Base-by-base conservation (phyloP, 805 yeast species). In the Cyberlindnera samutprakarnensis region DNA sequence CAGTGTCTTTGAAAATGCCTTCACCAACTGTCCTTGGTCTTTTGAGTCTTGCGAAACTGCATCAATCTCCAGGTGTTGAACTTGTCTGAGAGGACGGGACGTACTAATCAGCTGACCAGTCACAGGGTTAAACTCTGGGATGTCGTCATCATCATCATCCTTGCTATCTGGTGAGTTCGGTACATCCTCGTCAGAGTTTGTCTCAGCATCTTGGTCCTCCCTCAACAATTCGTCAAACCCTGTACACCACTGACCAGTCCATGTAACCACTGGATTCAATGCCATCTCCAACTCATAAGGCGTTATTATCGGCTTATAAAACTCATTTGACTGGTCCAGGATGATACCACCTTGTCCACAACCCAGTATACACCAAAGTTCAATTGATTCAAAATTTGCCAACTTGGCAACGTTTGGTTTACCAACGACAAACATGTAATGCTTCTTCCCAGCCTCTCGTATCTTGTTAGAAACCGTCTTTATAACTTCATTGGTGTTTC, bases 381-480 rank as follows among this genome's bases (percentile, higher is more conserved):
- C 97, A 11, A 92, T 72, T n/a, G 75, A 78, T 41, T 90, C 98
- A 53, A 92, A 92, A 54, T 92, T 92, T 8, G 97, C 98, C 31
- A 92, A 64, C 50, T 92, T 92, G 17, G 98, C 95, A 14, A 92
- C 96, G 50, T 92, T 92, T 8, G 97, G 97, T 55, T 92, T 92
- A 9, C 98, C 98, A 4, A 92, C 97, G 4, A 88, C 97, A 61
- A 92, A 87, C 52, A 86, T 71, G 51, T 92, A 92, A 43, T 84
- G 90, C 51, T 92, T 92, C 58, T 92, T 92, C 2, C 84, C 96
- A 0, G 90, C 87, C 4, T 62, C 66, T 31, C 66, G 70, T 36
- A 92, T 73, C 56, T 80, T 69, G 17, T 61, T 53, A 12, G 74
- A 70, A 7, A 87, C 70, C 21, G 64, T 63, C 33, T 76, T 73